A percentile compares a stretch with the other conserved stretches of the same genome.
These are phyloP conservation scores for Stephania japonica DNA, from an alignment of 164 flowering plant genomes.

Conservation along the genomic window DNA sequence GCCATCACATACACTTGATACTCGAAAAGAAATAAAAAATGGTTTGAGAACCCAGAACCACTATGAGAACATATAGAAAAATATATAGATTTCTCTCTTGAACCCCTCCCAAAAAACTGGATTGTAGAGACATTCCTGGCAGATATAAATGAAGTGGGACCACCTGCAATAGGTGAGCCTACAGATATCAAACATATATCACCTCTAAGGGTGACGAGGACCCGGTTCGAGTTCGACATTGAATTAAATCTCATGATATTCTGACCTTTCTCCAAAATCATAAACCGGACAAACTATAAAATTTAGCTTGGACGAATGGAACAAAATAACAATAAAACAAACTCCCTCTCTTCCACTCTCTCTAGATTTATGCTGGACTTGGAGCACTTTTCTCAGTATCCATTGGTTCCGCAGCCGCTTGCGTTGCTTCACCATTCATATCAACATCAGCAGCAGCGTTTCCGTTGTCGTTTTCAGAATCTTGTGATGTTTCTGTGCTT, in stretches of 20 bases:
- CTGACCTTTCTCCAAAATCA: not conserved
- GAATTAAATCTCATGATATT: not conserved
- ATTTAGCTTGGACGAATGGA: not conserved
- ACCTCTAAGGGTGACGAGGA: not conserved
- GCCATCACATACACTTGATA: too few species aligned
- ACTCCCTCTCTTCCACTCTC: not conserved
- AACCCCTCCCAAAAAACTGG: slow-evolving; percentile 26
- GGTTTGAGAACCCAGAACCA: too few species aligned
- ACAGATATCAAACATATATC: slow-evolving; percentile 4
- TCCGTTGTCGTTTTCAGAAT: slow-evolving; percentile 32
- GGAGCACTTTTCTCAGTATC: slow-evolving; percentile 53
- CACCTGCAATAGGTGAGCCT: not conserved
- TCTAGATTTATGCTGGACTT: slow-evolving; percentile 17
- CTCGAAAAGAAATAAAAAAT: too few species aligned
- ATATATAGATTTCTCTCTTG: not conserved
- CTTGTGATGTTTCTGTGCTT: slow-evolving; percentile 32
- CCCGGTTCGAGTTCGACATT: not conserved
- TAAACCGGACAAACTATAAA: not conserved
- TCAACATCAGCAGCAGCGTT: slow-evolving; percentile 21
- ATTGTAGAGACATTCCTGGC: slow-evolving; percentile 13
- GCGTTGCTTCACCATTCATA: slow-evolving; percentile 39
- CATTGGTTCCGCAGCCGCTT: slow-evolving; percentile 63
- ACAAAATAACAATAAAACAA: not conserved
- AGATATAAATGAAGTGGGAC: slow-evolving; percentile 6
- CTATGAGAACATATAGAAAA: too few species aligned